A percentile compares a stretch with the other conserved stretches of the same genome.
Evolutionary conservation across 306 rosid species (phyloP).

Genomic region (Coriaria nepalensis): DNA sequence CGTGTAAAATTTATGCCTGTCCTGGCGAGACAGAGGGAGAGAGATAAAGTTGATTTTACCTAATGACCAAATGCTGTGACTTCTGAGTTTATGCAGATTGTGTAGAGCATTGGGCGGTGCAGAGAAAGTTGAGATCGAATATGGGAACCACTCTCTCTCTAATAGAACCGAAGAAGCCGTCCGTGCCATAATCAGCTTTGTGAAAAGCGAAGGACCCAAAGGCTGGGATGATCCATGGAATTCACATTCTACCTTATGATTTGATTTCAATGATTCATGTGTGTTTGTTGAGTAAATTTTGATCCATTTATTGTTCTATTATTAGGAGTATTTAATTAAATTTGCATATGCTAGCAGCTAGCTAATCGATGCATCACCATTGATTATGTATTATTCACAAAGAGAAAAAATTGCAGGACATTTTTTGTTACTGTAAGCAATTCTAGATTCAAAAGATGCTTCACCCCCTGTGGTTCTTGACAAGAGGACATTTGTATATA

Average conservation of each 20-base stretch:
- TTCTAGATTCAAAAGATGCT: not conserved
- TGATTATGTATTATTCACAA: too few relatives aligned
- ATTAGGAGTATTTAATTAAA: too few relatives aligned
- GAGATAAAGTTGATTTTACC: conserved; percentile 1
- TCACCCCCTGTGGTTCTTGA: not conserved
- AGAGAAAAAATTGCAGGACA: too few relatives aligned
- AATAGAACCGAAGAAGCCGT: conserved; percentile 84
- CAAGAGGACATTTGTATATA: too few relatives aligned
- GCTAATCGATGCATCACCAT: too few relatives aligned
- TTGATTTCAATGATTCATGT: too few relatives aligned
- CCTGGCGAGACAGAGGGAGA: not conserved
- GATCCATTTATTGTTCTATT: not conserved
- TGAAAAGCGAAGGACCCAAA: conserved; percentile 80
- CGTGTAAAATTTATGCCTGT: conserved; percentile 1
- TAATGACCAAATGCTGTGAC: conserved; percentile 2
- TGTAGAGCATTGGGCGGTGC: conserved; percentile 95
- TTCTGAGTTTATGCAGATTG: conserved; percentile 42
- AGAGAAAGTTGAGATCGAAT: conserved; percentile 76
- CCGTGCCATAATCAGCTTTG: conserved; percentile 59
- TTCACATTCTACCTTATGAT: conserved; percentile 13
- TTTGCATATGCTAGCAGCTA: too few relatives aligned
- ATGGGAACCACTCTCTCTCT: conserved; percentile 93
- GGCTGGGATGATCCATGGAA: conserved; percentile 99
- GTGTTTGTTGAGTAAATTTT: not conserved
- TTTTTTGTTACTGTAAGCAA: too few relatives aligned